Conservation (phyloP, 1,139 yeast species). For the Blastobotrys arbuscula region DNA sequence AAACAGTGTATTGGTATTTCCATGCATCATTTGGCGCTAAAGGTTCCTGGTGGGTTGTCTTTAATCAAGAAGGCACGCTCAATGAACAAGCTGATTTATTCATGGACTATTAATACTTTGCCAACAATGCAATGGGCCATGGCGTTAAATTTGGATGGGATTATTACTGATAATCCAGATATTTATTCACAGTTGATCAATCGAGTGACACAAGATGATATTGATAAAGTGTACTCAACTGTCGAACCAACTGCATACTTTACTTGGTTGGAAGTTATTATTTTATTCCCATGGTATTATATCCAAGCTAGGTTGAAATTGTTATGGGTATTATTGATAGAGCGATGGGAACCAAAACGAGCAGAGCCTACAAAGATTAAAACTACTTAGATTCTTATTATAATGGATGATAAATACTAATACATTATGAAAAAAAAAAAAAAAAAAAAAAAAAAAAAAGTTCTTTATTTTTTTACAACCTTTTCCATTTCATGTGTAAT, state of each 20-base stretch:
- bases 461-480: too few relatives aligned
- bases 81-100: conserved; percentile 50
- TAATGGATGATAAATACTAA: too few relatives aligned
- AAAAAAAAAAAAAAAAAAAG: too few relatives aligned
- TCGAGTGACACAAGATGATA: conserved; percentile 16
- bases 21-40: conserved; percentile 38
- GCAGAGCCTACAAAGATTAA: neutral
- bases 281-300: conserved; percentile 16
- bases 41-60: conserved; percentile 39
- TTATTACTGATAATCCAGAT: conserved; percentile 57
- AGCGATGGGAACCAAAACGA: neutral
- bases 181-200: conserved; percentile 18
- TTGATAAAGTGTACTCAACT: conserved; percentile 19
- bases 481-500: too few relatives aligned
- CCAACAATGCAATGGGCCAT: conserved; percentile 41
- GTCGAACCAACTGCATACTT: conserved; percentile 12
- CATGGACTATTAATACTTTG: conserved; percentile 74
- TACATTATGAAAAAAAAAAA: too few relatives aligned
- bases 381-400: too few relatives aligned
- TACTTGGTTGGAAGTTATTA: conserved; percentile 12
- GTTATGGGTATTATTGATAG: neutral
- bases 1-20: conserved; percentile 42
- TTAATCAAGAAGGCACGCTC: conserved; percentile 36
- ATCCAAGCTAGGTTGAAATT: neutral
- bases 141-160: conserved; percentile 50